Percentiles rank a stretch among this genome's conserved stretches.
Evolutionary conservation across 495 filamentous ascomycete species (phyloP).

Genomic region (Cladorrhinum samala): DNA sequence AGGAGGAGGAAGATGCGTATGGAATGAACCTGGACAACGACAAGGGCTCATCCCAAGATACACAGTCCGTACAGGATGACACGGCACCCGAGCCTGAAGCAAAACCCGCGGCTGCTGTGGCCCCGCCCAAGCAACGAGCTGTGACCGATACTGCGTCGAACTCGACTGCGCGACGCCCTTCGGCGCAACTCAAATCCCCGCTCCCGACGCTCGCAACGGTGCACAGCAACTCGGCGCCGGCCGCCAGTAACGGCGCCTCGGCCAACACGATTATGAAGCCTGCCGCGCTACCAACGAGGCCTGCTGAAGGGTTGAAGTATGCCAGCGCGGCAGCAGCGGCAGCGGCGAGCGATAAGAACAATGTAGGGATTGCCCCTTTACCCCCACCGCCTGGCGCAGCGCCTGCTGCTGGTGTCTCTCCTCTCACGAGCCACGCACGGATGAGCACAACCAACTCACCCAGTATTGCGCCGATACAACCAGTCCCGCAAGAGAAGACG

Average conservation of each 20-base stretch:
- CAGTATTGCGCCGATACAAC: slow-evolving; percentile 33
- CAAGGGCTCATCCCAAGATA: slow-evolving; percentile 87
- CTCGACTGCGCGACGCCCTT: slow-evolving; percentile 64
- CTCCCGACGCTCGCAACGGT: slow-evolving; percentile 85
- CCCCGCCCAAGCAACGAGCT: slow-evolving; percentile 47
- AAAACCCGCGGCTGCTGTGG: slow-evolving; percentile 39
- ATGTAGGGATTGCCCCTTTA: slow-evolving; percentile 86
- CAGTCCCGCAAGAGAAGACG: slow-evolving; percentile 33
- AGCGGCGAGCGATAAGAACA: slow-evolving; percentile 89
- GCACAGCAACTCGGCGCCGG: slow-evolving; percentile 56
- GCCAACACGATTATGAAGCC: slow-evolving; percentile 70
- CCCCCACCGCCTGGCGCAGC: slow-evolving; percentile 70
- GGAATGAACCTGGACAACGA: slow-evolving; percentile 80
- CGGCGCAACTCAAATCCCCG: slow-evolving; percentile 88
- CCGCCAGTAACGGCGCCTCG: slow-evolving; percentile 52
- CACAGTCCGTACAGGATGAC: slow-evolving; percentile 88
- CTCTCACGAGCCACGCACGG: slow-evolving; percentile 37
- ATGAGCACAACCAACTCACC: slow-evolving; percentile 44
- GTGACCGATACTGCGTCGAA: slow-evolving; percentile 43
- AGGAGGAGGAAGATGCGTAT: slow-evolving; percentile 80
- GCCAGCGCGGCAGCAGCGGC: slow-evolving; percentile 94
- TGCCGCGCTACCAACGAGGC: slow-evolving; percentile 74
- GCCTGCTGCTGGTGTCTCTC: slow-evolving; percentile 35
- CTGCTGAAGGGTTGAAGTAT: slow-evolving; percentile 89
- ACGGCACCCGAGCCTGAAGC: slow-evolving; percentile 53